Percentiles rank a stretch among this genome's conserved stretches.
Evolutionary conservation across 2,329 filamentous ascomycete genomes (phyloP).

Genomic region (Hymenotorrendiella dingleyae): DNA sequence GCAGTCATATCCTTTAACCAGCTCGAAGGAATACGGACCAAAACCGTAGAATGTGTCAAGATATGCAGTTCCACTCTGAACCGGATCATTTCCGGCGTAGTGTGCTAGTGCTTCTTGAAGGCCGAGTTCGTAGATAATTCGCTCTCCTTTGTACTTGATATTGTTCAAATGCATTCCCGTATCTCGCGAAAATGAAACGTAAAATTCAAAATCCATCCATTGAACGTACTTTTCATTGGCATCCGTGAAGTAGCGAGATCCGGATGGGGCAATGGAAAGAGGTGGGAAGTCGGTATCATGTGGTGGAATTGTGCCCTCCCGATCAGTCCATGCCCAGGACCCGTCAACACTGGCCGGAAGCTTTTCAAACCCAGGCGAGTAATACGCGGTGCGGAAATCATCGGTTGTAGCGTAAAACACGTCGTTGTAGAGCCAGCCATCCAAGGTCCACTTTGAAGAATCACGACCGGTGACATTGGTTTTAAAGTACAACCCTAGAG

Average conservation of each 20-base stretch:
- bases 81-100: slow-evolving; percentile 30
- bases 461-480: slow-evolving; percentile 46
- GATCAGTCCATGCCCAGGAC: slow-evolving; percentile 15
- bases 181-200: slow-evolving; percentile 42
- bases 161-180: slow-evolving; percentile 45
- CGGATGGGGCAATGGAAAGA: slow-evolving; percentile 10
- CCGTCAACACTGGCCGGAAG: slow-evolving; percentile 11
- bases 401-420: slow-evolving; percentile 46
- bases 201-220: slow-evolving; percentile 35
- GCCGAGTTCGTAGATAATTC: slow-evolving; percentile 49
- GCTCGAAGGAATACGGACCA: slow-evolving; percentile 25
- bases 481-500: slow-evolving; percentile 39
- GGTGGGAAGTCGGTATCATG: slow-evolving; percentile 12
- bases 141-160: slow-evolving; percentile 47
- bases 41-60: slow-evolving; percentile 32
- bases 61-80: slow-evolving; percentile 23
- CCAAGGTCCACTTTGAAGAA: slow-evolving; percentile 43
- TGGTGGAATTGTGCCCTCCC: slow-evolving; percentile 4
- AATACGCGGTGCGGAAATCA: slow-evolving; percentile 37
- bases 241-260: slow-evolving; percentile 18
- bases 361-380: slow-evolving; percentile 13
- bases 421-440: slow-evolving; percentile 49
- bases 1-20: slow-evolving; percentile 36
- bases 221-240: slow-evolving; percentile 12
- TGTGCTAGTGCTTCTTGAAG: slow-evolving; percentile 44